phyloP scores from a whole-genome alignment of 345 rosid genomes.

The Conringia planisiliqua region DNA sequence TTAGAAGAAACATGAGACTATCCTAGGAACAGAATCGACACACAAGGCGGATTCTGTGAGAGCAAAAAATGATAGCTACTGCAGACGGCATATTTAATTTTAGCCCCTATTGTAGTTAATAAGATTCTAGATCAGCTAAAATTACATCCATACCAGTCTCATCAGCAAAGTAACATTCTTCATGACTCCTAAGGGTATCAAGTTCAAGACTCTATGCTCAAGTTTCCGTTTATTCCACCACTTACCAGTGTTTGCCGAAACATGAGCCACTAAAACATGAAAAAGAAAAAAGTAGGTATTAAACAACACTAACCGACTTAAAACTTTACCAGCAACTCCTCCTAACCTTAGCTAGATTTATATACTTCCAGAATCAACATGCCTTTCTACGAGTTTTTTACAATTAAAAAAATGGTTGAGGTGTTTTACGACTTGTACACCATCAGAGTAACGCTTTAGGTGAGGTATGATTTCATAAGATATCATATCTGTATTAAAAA shows the following conservation, averaged over 20 bases:
- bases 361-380: slow-evolving; percentile 19
- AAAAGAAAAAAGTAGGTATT: background rate
- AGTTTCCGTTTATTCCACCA: background rate
- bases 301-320: slow-evolving; percentile 7
- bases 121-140: slow-evolving; percentile 22
- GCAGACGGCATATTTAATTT: background rate
- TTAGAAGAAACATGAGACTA: slow-evolving; percentile 16
- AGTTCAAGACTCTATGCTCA: background rate
- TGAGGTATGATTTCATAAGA: slow-evolving; percentile 22
- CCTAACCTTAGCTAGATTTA: slow-evolving; percentile 11
- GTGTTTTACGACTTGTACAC: slow-evolving; percentile 15
- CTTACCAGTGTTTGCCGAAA: slow-evolving; percentile 4
- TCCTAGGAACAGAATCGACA: slow-evolving; percentile 17
- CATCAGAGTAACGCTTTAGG: slow-evolving; percentile 23
- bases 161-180: background rate
- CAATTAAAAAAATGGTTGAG: background rate
- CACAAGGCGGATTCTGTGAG: background rate
- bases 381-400: slow-evolving; percentile 15
- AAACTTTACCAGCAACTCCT: background rate
- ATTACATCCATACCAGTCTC: slow-evolving; percentile 7
- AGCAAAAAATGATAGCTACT: slow-evolving; percentile 5
- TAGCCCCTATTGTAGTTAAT: background rate
- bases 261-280: slow-evolving; percentile 18
- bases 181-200: background rate
- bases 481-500: slow-evolving; percentile 17